Base-by-base conservation (phyloP, 208 protist species). In the Tritrichomonas musculus region DNA sequence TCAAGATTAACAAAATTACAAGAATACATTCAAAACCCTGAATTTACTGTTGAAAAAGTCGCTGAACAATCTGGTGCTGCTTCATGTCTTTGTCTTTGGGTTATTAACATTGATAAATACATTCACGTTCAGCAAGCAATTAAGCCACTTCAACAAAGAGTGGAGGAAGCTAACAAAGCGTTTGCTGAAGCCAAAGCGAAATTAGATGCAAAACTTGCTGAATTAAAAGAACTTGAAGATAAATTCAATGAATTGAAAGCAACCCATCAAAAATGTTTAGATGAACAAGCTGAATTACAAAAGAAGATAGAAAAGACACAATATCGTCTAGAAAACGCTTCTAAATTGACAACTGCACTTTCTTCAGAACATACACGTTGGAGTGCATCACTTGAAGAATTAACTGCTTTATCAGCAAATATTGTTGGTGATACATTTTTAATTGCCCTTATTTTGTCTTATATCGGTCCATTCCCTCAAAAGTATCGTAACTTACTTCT, bases 351-450 rank as follows among this genome's bases (percentile, higher is more conserved):
- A 22, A 96, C 95, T 49, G 97, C 96, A 3, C 55, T 92, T 57
- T 39, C 55, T 5, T 36, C 50, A n/a, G 88, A 92, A 69, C 88
- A 69, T 22, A 41, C 20, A 92, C 55, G 88, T 69, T 92, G 88
- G 88, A 73, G 27, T 72, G 88, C 50, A 73, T 50, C 36, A 33
- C 33, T 69, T 33, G 27, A 66, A 39, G 41, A 64, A 92, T 36
- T 93, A 1, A 92, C 94, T 47, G 93, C 94, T 49, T 93, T 94
- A 30, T 94, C 98, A 22, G 77, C 93, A n/a, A 96, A 94, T 50
- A 95, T 99, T 84, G 95, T 97, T 5, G 96, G 98, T 93, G 96
- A 99, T 94, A 95, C 98, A 44, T 98, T 99, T 94, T 94, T 99
- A 64, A 95, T 97, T 36, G 96, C 97, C 93, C 98, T 98, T 14